Conservation (phyloP, 306 rosid species). For the Gastrolobium villosum region DNA sequence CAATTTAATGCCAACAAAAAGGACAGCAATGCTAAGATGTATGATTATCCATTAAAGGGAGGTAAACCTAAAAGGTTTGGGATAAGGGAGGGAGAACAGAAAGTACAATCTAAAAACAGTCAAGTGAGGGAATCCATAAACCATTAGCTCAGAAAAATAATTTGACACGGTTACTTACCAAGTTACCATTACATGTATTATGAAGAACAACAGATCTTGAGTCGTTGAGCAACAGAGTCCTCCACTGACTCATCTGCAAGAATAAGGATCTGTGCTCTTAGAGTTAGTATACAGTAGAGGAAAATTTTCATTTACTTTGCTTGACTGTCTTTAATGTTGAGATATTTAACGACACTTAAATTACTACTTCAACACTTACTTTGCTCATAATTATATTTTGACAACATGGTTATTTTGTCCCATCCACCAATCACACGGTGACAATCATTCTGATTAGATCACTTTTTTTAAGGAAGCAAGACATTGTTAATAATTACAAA, state of each 20-base stretch:
- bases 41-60: conserved; percentile 22
- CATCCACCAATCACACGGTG: conserved; percentile 12
- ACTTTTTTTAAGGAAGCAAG: conserved; percentile 12
- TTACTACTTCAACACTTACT: conserved; percentile 34
- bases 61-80: neutral
- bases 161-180: conserved; percentile 1
- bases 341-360: conserved; percentile 13
- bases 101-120: conserved; percentile 10
- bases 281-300: conserved; percentile 69
- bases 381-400: conserved; percentile 34
- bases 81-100: neutral
- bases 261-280: conserved; percentile 86
- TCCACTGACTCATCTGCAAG: conserved; percentile 98
- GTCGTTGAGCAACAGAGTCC: conserved; percentile 97
- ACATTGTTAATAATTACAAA: conserved; percentile 7
- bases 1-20: neutral
- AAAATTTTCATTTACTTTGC: conserved; percentile 23
- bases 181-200: conserved; percentile 32
- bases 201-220: conserved; percentile 77
- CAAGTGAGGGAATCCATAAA: conserved; percentile 1
- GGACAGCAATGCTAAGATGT: conserved; percentile 10
- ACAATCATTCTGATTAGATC: conserved; percentile 11
- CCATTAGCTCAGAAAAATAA: conserved; percentile 32
- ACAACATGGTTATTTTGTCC: conserved; percentile 7
- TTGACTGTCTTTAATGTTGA: conserved; percentile 3